Conservation (phyloP, 495 filamentous ascomycete species). For the Podospora australis region DNA sequence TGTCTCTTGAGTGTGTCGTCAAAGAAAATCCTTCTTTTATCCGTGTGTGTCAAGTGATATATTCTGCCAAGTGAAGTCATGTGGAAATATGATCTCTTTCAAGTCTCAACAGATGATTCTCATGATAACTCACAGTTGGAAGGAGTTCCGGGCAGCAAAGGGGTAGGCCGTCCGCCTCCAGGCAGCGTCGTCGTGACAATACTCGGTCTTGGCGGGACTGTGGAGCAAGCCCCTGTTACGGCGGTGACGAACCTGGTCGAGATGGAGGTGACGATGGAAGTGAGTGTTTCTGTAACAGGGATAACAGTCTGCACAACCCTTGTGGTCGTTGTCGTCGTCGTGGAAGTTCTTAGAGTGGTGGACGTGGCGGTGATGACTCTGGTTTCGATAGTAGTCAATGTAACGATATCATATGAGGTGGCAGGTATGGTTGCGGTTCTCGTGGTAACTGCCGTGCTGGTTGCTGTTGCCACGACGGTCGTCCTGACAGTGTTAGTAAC, state of each 20-base stretch:
- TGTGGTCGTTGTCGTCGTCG: constrained; percentile 5
- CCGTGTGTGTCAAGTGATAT: neutral
- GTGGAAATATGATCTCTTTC: neutral
- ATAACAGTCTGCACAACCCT: constrained; percentile 2
- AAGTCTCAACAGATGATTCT: neutral
- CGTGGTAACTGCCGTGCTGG: neutral
- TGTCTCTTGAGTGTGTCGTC: no score
- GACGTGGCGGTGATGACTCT: neutral
- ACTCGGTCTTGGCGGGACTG: neutral
- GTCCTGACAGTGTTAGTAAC: neutral
- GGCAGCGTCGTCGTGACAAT: neutral
- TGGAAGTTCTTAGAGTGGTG: constrained; percentile 5
- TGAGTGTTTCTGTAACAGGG: constrained; percentile 1
- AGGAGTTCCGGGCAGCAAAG: constrained; percentile 16
- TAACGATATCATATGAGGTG: constrained; percentile 3
- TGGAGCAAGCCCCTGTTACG: neutral
- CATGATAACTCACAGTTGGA: constrained; percentile 24
- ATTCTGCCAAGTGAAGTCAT: neutral
- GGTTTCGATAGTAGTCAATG: constrained; percentile 5
- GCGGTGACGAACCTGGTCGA: constrained; percentile 10
- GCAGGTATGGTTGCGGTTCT: constrained; percentile 3
- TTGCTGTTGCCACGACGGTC: neutral
- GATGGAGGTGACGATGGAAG: constrained; percentile 9
- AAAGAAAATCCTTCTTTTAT: neutral
- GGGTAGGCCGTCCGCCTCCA: neutral